A percentile compares a stretch with the other conserved stretches of the same genome.
These are phyloP conservation scores for Inonotus hispidus DNA, from an alignment of 1,284 basidiomycete genomes.

Conservation along the genomic window DNA sequence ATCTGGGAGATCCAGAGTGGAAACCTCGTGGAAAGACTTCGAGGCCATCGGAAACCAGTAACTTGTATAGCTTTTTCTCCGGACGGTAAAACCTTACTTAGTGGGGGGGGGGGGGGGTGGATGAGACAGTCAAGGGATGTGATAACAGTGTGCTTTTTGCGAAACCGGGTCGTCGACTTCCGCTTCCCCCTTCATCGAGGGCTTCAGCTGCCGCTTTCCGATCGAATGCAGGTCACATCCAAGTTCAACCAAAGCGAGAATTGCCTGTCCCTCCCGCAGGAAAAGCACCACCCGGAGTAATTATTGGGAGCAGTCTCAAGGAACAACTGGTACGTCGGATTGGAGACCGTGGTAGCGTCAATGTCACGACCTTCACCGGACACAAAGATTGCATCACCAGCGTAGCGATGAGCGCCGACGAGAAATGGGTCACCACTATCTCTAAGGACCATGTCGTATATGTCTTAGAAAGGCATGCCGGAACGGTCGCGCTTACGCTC, in stretches of 20 bases:
- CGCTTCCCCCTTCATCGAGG: neutral
- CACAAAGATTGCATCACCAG: constrained; percentile 84
- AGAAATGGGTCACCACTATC: constrained; percentile 84
- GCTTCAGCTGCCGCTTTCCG: neutral
- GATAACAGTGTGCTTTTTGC: constrained; percentile 54
- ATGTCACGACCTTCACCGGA: constrained; percentile 75
- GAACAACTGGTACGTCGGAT: constrained; percentile 22
- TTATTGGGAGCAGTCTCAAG: neutral
- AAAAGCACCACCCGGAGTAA: neutral
- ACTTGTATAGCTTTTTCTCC: constrained; percentile 82
- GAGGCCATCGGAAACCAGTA: constrained; percentile 78
- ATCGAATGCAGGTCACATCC: too few species aligned
- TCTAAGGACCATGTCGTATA: constrained; percentile 86
- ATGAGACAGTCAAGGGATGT: constrained; percentile 87
- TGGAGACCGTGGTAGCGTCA: constrained; percentile 41
- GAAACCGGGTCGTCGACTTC: constrained; percentile 6
- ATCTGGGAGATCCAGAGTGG: constrained; percentile 83
- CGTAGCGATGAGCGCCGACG: constrained; percentile 78
- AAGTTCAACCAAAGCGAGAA: neutral
- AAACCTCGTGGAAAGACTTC: constrained; percentile 65
- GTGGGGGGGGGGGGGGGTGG: constrained; percentile 60
- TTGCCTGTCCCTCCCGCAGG: neutral
- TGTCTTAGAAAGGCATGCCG: constrained; percentile 79
- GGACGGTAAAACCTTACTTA: constrained; percentile 74
- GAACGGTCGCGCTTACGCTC: constrained; percentile 75